Evolutionary conservation across 176 grass and related monocot genomes (phyloP).

Genomic region (Zoysia japonica): DNA sequence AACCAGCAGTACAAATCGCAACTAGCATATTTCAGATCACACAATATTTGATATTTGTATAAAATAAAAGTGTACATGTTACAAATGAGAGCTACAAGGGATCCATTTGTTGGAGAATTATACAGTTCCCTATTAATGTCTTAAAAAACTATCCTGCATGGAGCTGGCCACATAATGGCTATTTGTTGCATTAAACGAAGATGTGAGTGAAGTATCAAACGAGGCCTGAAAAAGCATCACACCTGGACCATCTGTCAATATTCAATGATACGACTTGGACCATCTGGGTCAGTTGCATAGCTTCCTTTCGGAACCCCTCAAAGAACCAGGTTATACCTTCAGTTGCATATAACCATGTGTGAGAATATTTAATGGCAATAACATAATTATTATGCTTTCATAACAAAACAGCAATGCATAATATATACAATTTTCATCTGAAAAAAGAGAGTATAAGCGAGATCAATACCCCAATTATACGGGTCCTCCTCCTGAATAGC

Average conservation of each 20-base stretch:
- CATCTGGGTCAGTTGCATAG: slow-evolving; percentile 85
- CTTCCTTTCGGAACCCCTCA: slow-evolving; percentile 97
- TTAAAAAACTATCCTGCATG: slow-evolving; percentile 29
- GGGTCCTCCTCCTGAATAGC: slow-evolving; percentile 79
- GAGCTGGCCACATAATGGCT: neutral
- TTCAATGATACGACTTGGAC: slow-evolving; percentile 80
- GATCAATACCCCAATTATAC: slow-evolving; percentile 88
- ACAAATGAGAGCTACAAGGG: no score
- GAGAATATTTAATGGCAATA: slow-evolving; percentile 5
- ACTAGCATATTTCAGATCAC: no score
- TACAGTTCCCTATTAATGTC: no score
- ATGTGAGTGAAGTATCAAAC: neutral
- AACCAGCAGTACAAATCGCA: no score
- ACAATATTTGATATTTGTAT: no score
- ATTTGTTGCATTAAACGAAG: neutral
- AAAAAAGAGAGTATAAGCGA: neutral
- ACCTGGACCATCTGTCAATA: slow-evolving; percentile 89
- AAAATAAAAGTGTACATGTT: no score
- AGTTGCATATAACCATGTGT: slow-evolving; percentile 42
- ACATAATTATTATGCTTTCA: no score
- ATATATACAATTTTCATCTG: neutral
- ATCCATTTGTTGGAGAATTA: no score
- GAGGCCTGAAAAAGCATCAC: slow-evolving; percentile 27
- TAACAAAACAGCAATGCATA: no score
- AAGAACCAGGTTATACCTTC: slow-evolving; percentile 84